Percentiles rank a stretch among this genome's conserved stretches.
These are phyloP conservation scores for Musa balbisiana DNA, from an alignment of 202 grass and related monocot genomes.

Conservation along the genomic window DNA sequence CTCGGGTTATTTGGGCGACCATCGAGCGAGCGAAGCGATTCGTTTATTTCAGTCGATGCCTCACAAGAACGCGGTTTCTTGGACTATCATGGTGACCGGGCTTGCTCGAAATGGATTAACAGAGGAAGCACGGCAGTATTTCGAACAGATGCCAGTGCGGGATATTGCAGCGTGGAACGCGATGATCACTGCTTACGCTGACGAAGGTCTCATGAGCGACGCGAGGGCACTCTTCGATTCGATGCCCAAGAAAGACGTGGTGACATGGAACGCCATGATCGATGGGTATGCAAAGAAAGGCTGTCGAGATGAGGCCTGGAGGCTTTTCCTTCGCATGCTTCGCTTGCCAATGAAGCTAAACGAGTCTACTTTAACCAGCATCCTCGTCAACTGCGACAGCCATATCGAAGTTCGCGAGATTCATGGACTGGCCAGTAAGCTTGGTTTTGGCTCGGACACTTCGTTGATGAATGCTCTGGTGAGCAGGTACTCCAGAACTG, in stretches of 20 bases:
- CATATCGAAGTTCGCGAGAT: constrained; percentile 37
- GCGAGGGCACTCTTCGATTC: constrained; percentile 17
- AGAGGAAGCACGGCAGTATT: constrained; percentile 12
- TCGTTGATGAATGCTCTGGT: constrained; percentile 42
- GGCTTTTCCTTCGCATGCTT: constrained; percentile 35
- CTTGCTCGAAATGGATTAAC: constrained; percentile 16
- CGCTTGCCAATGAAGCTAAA: constrained; percentile 23
- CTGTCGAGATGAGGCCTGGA: constrained; percentile 14
- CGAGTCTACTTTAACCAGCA: constrained; percentile 29
- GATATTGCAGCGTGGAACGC: constrained; percentile 27
- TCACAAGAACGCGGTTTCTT: constrained; percentile 16
- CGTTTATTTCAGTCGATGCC: constrained; percentile 38
- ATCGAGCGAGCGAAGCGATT: constrained; percentile 32
- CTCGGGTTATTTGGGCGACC: constrained; percentile 27
- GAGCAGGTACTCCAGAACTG: constrained; percentile 45
- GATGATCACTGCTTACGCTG: constrained; percentile 17
- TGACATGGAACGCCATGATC: constrained; percentile 21
- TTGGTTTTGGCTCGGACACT: constrained; percentile 31
- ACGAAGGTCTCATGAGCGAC: constrained; percentile 3
- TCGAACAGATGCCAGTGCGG: constrained; percentile 17
- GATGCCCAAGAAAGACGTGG: constrained; percentile 13
- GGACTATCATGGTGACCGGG: constrained; percentile 23
- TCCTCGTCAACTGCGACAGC: constrained; percentile 31
- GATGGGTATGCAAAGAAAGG: constrained; percentile 18
- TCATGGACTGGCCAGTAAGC: constrained; percentile 25